Percentiles rank a stretch among this genome's conserved stretches.
phyloP scores from a whole-genome alignment of 768 basidiomycete genomes.

The Nevesoporus exiguus region DNA sequence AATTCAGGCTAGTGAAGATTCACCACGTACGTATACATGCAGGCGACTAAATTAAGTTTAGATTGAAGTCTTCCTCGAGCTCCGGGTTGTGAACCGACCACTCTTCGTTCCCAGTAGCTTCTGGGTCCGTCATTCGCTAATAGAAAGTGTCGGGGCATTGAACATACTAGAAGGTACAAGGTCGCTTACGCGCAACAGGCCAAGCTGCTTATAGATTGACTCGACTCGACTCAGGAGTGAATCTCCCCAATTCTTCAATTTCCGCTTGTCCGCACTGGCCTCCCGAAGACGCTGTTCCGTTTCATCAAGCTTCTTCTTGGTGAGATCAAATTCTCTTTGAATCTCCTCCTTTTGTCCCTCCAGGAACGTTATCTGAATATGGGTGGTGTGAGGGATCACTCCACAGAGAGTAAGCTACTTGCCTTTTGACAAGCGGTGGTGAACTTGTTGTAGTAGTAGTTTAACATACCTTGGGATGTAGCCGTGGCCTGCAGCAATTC shows the following conservation, averaged over 20 bases:
- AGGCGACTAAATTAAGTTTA: background rate
- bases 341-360: conserved; percentile 15
- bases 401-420: background rate
- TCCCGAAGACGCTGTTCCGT: conserved; percentile 18
- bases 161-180: background rate
- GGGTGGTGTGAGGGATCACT: background rate
- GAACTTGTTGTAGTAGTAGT: conserved; percentile 13
- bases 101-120: conserved; percentile 1
- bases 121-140: conserved; percentile 10
- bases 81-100: background rate
- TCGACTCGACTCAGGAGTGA: conserved; percentile 10
- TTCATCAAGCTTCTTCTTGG: conserved; percentile 18
- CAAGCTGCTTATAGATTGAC: conserved; percentile 9
- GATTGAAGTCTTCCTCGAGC: background rate
- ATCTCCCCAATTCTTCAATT: conserved; percentile 9
- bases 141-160: background rate
- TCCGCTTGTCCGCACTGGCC: conserved; percentile 13
- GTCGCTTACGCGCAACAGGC: conserved; percentile 9
- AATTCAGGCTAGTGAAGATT: background rate
- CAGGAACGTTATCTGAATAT: conserved; percentile 14
- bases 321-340: conserved; percentile 12
- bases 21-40: background rate
- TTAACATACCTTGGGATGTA: conserved; percentile 12
- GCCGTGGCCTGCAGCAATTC: conserved; percentile 18
- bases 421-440: conserved; percentile 10